Evolutionary conservation across 163 green algal species (phyloP).

Genomic region (Chloromonas sp.): DNA sequence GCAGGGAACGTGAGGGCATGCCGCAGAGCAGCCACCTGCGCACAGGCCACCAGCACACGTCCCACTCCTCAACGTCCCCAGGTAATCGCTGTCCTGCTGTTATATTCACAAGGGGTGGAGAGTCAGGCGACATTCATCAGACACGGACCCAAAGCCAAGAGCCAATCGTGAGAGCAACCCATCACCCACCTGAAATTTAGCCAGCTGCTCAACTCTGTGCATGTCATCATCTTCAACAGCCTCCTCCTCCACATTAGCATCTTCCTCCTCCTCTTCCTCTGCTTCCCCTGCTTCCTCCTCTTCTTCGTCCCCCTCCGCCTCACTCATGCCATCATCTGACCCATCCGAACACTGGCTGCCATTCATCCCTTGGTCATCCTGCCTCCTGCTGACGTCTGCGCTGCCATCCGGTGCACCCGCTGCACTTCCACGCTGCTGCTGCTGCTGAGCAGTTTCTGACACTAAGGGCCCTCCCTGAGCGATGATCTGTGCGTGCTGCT

Average conservation of each 20-base stretch:
- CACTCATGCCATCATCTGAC: too few species aligned
- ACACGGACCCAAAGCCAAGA: too few species aligned
- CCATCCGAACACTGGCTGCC: neutral
- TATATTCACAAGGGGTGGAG: too few species aligned
- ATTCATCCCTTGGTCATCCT: neutral
- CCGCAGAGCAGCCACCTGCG: conserved; percentile 61
- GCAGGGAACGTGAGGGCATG: conserved; percentile 81
- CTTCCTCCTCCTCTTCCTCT: neutral
- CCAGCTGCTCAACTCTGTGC: neutral
- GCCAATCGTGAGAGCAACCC: too few species aligned
- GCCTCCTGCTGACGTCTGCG: neutral
- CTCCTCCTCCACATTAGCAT: neutral
- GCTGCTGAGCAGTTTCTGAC: neutral
- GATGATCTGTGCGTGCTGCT: too few species aligned
- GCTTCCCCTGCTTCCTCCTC: neutral
- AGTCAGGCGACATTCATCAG: too few species aligned
- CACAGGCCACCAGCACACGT: neutral
- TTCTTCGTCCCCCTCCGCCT: neutral
- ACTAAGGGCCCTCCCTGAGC: too few species aligned
- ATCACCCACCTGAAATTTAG: conserved; percentile 2
- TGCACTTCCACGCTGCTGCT: neutral
- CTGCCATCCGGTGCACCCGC: neutral
- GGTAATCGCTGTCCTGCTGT: too few species aligned
- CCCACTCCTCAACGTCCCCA: too few species aligned
- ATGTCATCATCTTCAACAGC: neutral